Conservation (phyloP, 164 flowering plant genomes). For the Kalanchoe fedtschenkoi region DNA sequence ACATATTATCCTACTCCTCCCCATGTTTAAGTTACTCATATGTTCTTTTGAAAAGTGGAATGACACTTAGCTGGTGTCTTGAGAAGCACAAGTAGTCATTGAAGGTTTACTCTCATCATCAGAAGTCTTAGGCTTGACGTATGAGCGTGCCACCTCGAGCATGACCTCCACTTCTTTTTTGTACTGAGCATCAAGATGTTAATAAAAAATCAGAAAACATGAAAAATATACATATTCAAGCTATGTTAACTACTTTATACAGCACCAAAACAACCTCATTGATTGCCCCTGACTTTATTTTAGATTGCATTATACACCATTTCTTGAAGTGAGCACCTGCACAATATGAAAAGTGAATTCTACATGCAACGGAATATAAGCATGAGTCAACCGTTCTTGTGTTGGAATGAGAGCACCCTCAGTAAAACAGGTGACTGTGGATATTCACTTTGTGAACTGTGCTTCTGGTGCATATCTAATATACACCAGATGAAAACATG, state of each 20-base stretch:
- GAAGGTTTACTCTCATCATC: not conserved
- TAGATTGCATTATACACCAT: conserved; percentile 96
- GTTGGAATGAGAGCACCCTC: too few relatives aligned
- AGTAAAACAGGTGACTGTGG: too few relatives aligned
- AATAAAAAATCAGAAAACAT: too few relatives aligned
- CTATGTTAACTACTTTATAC: not conserved
- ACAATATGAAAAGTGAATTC: not conserved
- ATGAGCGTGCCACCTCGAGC: conserved; percentile 52
- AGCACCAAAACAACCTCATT: conserved; percentile 41
- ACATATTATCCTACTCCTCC: not conserved
- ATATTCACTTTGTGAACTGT: too few relatives aligned
- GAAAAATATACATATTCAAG: too few relatives aligned
- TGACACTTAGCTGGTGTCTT: not conserved
- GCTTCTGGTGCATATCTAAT: too few relatives aligned
- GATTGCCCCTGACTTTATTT: conserved; percentile 69
- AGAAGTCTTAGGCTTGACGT: conserved; percentile 31
- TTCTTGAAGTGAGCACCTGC: conserved; percentile 95
- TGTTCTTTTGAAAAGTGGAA: not conserved
- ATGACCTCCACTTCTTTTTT: conserved; percentile 65
- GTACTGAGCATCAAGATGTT: conserved; percentile 27
- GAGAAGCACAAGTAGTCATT: not conserved
- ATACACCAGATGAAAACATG: too few relatives aligned
- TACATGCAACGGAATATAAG: not conserved
- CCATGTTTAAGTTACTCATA: not conserved
- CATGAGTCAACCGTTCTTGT: too few relatives aligned